Evolutionary conservation across 495 filamentous ascomycete genomes (phyloP).

Genomic region (Xylaria grammica): DNA sequence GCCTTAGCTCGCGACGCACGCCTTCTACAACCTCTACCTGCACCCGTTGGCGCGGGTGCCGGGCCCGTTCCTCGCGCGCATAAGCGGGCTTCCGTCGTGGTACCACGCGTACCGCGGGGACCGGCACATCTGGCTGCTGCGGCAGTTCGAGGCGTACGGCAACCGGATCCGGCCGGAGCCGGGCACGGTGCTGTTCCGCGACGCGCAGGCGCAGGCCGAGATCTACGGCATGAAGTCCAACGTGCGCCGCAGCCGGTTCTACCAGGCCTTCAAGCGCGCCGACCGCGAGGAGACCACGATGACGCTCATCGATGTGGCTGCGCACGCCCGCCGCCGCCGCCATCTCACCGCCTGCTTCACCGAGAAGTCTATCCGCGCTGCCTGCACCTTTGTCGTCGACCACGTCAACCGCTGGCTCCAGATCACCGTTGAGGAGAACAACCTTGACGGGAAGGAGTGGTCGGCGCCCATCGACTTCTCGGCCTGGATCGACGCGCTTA

Average conservation of each 20-base stretch:
- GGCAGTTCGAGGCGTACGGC: constrained; percentile 34
- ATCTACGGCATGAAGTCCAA: constrained; percentile 43
- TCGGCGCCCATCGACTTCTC: constrained; percentile 30
- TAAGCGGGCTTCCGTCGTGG: constrained; percentile 26
- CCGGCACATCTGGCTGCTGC: constrained; percentile 33
- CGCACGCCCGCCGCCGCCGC: constrained; percentile 36
- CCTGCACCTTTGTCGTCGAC: constrained; percentile 26
- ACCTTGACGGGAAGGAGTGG: constrained; percentile 24
- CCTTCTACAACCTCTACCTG: constrained; percentile 32
- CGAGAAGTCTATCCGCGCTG: constrained; percentile 34
- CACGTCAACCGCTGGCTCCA: constrained; percentile 42
- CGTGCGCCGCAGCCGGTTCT: constrained; percentile 32
- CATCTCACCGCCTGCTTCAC: constrained; percentile 31
- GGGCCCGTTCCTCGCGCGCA: constrained; percentile 26
- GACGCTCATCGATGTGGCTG: constrained; percentile 26
- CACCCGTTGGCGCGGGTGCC: constrained; percentile 31
- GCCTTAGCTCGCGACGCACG: no score
- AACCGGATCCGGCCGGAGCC: constrained; percentile 36
- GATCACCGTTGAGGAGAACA: constrained; percentile 24
- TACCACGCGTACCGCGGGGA: constrained; percentile 29
- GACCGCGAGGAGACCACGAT: constrained; percentile 27
- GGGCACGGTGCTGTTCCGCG: constrained; percentile 36
- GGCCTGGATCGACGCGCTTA: constrained; percentile 26
- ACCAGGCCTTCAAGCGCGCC: constrained; percentile 25
- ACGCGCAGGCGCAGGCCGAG: constrained; percentile 27